Conservation (phyloP, 495 filamentous ascomycete species). For the Geopyxis carbonaria region DNA sequence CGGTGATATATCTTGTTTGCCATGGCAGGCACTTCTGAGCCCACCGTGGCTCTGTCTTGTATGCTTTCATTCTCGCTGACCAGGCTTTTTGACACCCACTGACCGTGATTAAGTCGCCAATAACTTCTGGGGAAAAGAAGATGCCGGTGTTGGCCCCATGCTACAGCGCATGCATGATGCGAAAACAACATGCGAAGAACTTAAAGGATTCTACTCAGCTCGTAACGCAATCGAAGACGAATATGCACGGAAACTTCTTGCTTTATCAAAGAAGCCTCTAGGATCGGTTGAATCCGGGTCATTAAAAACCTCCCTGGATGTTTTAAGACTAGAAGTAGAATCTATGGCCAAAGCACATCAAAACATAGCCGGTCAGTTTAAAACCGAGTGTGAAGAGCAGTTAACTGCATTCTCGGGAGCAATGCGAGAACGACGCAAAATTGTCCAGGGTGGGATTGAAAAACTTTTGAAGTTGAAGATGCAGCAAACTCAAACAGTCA, state of each 20-base stretch:
- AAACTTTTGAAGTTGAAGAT: slow-evolving; percentile 84
- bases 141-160: slow-evolving; percentile 83
- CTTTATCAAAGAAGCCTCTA: slow-evolving; percentile 71
- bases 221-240: slow-evolving; percentile 93
- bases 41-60: slow-evolving; percentile 34
- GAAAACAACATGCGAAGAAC: slow-evolving; percentile 87
- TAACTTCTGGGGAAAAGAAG: slow-evolving; percentile 99
- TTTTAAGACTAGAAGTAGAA: slow-evolving; percentile 80
- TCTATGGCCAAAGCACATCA: slow-evolving; percentile 86
- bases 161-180: slow-evolving; percentile 92
- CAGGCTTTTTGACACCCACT: neutral
- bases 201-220: slow-evolving; percentile 81
- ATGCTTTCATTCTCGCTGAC: neutral
- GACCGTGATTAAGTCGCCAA: no score
- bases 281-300: slow-evolving; percentile 81
- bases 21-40: slow-evolving; percentile 17
- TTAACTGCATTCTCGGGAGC: slow-evolving; percentile 79
- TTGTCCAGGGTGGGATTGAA: slow-evolving; percentile 82
- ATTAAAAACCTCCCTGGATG: slow-evolving; percentile 65
- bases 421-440: slow-evolving; percentile 88
- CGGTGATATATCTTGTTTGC: no score
- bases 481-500: slow-evolving; percentile 75
- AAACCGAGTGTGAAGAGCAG: slow-evolving; percentile 90
- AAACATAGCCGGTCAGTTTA: slow-evolving; percentile 82
- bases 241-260: slow-evolving; percentile 79